Evolutionary conservation across 108 stramenopile species (phyloP).

Genomic region (Stephanodiscus minutulus): DNA sequence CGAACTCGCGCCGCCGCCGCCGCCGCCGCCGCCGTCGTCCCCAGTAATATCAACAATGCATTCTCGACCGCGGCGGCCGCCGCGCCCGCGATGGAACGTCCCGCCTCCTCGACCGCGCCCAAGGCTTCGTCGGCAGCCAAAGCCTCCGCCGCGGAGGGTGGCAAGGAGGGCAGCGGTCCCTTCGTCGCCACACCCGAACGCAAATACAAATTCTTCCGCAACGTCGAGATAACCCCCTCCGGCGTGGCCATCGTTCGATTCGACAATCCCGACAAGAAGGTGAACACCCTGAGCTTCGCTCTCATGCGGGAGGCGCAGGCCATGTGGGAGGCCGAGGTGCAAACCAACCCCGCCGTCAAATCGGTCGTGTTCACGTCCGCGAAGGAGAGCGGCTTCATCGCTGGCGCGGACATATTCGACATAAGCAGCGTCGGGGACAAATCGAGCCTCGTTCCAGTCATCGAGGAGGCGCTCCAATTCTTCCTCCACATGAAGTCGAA

Average conservation of each 20-base stretch:
- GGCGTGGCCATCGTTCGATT: slow-evolving; percentile 92
- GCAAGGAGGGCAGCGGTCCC: slow-evolving; percentile 5
- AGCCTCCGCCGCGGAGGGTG: neutral
- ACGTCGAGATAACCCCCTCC: slow-evolving; percentile 76
- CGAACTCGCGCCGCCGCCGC: no score
- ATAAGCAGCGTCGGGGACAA: slow-evolving; percentile 87
- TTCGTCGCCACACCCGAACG: slow-evolving; percentile 71
- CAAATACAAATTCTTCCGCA: slow-evolving; percentile 84
- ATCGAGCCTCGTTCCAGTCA: slow-evolving; percentile 70
- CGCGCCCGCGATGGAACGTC: neutral
- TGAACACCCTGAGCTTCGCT: slow-evolving; percentile 93
- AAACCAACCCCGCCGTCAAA: slow-evolving; percentile 73
- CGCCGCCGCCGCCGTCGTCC: neutral
- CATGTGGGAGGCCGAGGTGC: slow-evolving; percentile 80
- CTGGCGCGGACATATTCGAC: slow-evolving; percentile 98
- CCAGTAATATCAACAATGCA: neutral
- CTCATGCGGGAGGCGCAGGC: slow-evolving; percentile 83
- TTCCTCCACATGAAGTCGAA: slow-evolving; percentile 78
- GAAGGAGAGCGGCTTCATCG: slow-evolving; percentile 97
- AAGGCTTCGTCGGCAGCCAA: neutral
- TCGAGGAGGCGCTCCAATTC: slow-evolving; percentile 80
- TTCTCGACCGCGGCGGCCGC: slow-evolving; percentile 23
- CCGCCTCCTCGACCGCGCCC: neutral
- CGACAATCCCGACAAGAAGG: slow-evolving; percentile 88
- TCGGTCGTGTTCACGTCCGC: slow-evolving; percentile 95